Evolutionary conservation across 495 filamentous ascomycete genomes (phyloP), one percentile per base, ranked within the genome.

Genomic region (Staphylotrichum tortipilum): DNA sequence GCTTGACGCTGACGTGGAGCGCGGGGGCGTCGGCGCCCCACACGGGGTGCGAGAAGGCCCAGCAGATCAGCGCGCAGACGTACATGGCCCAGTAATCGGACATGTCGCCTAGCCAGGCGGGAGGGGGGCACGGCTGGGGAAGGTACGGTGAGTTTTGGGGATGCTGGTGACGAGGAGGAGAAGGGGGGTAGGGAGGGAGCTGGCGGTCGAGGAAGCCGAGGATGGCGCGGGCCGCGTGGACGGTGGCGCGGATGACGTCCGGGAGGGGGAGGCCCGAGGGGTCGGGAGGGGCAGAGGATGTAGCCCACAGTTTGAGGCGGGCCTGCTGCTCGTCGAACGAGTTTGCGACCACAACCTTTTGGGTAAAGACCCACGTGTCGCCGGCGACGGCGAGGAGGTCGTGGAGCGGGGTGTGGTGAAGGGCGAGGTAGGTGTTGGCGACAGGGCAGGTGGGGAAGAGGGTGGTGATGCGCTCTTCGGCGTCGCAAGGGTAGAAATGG

Each of bases 1-100:
- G 8, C 39, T 19, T 34, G 29, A 3, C 18, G 9, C 37, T 18
- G 28, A 15, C 28, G 17, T 8, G 17, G 19, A 3, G 41, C 41
- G 3, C n/a, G 41, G 17, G 3, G 18, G 4, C 21, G 19, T 30
- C 4, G 5, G 11, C 29, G 11, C 35, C 44, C 9, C 55, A 59
- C 7, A 57, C 48, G 26, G 61, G 62, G 33, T 72, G 59, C 1
- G 54, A 58, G 45, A 64, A 65, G 11, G 73, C 68, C 73, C 73
- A 76, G 63, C 62, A 68, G 54, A 75, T 67, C 34, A 76, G 65
- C 6, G 68, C 66, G 54, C 70, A 75, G 0, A 66, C 70, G 48
- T 74, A 72, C 49, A 74, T 43, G 18, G 62, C 71, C 73, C 73
- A 76, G 51, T 73, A 75, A 37, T 71, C 72, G 7, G 68, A 70